Evolutionary conservation across 495 filamentous ascomycete genomes (phyloP).

Genomic region (Xeromyces bisporus): DNA sequence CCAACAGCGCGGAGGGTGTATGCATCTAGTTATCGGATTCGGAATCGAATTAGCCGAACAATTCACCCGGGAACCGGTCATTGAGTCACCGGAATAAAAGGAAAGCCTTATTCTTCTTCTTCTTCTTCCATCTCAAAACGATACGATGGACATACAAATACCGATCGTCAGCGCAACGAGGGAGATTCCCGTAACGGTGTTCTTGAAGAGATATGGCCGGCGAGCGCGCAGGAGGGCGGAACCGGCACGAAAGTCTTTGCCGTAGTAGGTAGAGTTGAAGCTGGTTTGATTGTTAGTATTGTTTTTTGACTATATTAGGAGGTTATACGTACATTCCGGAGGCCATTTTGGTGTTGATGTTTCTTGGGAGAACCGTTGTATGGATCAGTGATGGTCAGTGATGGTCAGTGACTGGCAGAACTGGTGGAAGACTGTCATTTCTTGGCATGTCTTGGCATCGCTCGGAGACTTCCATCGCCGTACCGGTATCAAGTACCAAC

Average conservation of each 20-base stretch:
- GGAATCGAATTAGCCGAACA: too few species aligned
- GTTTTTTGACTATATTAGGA: too few species aligned
- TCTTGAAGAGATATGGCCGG: constrained; percentile 81
- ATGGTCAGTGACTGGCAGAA: neutral
- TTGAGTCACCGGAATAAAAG: too few species aligned
- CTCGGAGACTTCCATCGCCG: too few species aligned
- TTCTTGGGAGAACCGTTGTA: too few species aligned
- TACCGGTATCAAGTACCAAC: too few species aligned
- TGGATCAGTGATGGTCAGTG: neutral
- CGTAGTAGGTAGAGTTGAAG: constrained; percentile 78
- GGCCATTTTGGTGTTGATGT: constrained; percentile 16
- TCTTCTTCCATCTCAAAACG: too few species aligned
- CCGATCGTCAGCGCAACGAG: constrained; percentile 53
- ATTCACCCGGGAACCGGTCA: too few species aligned
- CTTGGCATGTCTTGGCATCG: neutral
- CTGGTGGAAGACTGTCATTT: neutral
- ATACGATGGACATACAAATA: constrained; percentile 61
- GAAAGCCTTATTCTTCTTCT: too few species aligned
- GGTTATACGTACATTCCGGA: constrained; percentile 25
- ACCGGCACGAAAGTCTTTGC: constrained; percentile 60
- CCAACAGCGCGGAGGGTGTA: constrained; percentile 81
- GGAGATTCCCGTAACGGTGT: constrained; percentile 53
- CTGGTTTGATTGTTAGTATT: constrained; percentile 20
- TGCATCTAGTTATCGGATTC: constrained; percentile 36
- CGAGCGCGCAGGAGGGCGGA: constrained; percentile 79